Evolutionary conservation across 2,329 filamentous ascomycete species (phyloP), one percentile per base, ranked within the genome.

Genomic region (Claviceps quebecensis): DNA sequence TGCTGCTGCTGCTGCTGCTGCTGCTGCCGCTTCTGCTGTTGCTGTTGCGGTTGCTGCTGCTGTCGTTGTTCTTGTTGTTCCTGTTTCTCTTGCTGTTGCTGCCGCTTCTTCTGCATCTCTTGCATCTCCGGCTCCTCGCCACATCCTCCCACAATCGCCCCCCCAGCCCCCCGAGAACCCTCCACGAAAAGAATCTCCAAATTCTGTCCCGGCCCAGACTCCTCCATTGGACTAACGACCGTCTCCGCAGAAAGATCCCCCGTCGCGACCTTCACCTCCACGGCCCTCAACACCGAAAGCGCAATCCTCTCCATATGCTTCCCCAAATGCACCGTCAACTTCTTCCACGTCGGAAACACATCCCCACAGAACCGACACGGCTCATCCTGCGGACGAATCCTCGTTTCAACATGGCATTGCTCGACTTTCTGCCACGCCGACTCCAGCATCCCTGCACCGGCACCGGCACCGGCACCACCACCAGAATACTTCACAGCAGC

Each of bases 281-380:
- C 78, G 2, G 83, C 71, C 16, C 72, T 69, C 52, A 95, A 72
- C 36, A 95, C 79, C 0, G 90, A 89, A 61, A 95, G 77, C 60
- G 86, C 87, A 61, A 95, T 86, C 57, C 88, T 82, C 66, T 95
- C 88, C 88, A 96, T 93, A 65, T 96, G 90, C 66, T 91, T 91
- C 48, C 88, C 88, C 63, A 95, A 69, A 67, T 95, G 90, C n/a
- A 93, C 87, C 0, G 87, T 94, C 54, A 95, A 71, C 69, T 94
- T 94, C 74, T 95, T 95, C 88, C 88, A 95, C 40, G 81, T 87
- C 37, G 78, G 80, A 65, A 88, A 90, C 13, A 78, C 73, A 65
- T 84, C 89, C 54, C 84, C 84, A 61, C 90, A 95, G 70, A 95
- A 95, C 43, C 86, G 81, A 65, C 90, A 96, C 16, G 86, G 80